Evolutionary conservation across 257 asterid genomes (phyloP).

Genomic region (Nicotiana sylvestris): DNA sequence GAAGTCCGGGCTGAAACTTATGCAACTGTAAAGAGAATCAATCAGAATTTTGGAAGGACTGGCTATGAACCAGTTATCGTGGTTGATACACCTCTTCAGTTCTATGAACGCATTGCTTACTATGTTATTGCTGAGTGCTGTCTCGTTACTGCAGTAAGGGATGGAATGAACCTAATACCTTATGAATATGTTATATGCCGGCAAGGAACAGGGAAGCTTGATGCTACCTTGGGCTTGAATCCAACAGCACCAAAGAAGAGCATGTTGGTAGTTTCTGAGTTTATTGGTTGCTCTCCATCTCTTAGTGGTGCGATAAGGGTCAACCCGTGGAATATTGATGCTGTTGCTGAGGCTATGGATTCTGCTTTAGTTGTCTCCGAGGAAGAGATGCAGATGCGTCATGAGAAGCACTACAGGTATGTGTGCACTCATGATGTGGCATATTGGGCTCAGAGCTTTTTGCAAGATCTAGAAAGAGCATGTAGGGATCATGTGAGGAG

Average conservation of each 20-base stretch:
- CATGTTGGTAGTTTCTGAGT: conserved; percentile 78
- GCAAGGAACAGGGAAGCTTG: conserved; percentile 63
- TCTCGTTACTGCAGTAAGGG: conserved; percentile 83
- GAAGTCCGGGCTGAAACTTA: conserved; percentile 66
- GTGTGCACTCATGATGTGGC: conserved; percentile 84
- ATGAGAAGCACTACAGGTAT: conserved; percentile 76
- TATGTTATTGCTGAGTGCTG: conserved; percentile 77
- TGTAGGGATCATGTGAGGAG: conserved; percentile 73
- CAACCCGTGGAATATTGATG: conserved; percentile 80
- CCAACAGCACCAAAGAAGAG: conserved; percentile 59
- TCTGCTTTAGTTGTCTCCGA: conserved; percentile 61
- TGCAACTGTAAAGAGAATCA: conserved; percentile 61
- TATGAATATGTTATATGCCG: conserved; percentile 75
- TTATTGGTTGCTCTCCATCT: conserved; percentile 79
- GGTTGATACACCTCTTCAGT: conserved; percentile 60
- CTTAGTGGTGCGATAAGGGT: conserved; percentile 85
- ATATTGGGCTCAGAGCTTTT: conserved; percentile 85
- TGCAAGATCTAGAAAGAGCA: conserved; percentile 78
- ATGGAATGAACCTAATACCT: conserved; percentile 87
- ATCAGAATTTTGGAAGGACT: conserved; percentile 43
- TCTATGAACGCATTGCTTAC: conserved; percentile 65
- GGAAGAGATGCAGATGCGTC: conserved; percentile 76
- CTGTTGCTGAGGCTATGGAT: conserved; percentile 82
- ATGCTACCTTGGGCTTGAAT: conserved; percentile 42
- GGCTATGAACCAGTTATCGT: conserved; percentile 74